These are phyloP conservation scores for Starmerella potacharoeniae DNA, from an alignment of 805 yeast genomes.

Conservation along the genomic window DNA sequence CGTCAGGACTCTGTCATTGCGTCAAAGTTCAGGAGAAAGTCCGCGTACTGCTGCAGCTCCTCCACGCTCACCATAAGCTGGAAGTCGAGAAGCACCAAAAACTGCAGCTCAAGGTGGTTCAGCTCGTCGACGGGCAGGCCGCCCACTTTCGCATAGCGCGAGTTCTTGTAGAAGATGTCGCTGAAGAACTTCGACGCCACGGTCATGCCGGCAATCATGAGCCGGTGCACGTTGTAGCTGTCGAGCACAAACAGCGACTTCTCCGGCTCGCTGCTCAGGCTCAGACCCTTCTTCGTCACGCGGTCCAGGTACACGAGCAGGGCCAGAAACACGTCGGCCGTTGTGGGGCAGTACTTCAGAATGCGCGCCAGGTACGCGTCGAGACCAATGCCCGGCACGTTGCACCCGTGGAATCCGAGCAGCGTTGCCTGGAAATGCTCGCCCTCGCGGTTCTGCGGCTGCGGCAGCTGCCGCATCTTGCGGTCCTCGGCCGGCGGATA, in stretches of 20 bases:
- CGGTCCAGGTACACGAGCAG: constrained; percentile 88
- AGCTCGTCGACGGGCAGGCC: constrained; percentile 54
- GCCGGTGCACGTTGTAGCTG: constrained; percentile 85
- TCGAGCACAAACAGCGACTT: constrained; percentile 72
- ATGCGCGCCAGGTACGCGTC: constrained; percentile 84
- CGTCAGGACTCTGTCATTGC: background rate
- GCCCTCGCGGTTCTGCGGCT: constrained; percentile 24
- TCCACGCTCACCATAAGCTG: constrained; percentile 77
- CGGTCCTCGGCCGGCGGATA: constrained; percentile 45
- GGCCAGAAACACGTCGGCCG: constrained; percentile 88
- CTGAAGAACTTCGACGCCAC: constrained; percentile 69
- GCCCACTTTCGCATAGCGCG: constrained; percentile 92
- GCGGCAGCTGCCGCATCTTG: constrained; percentile 17
- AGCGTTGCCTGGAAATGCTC: constrained; percentile 31
- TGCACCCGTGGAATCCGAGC: constrained; percentile 88
- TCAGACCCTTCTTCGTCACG: constrained; percentile 60
- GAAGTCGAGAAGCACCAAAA: constrained; percentile 73
- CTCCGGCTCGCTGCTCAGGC: constrained; percentile 8
- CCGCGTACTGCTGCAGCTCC: constrained; percentile 85
- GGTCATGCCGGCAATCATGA: constrained; percentile 88
- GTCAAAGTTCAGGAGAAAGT: constrained; percentile 53
- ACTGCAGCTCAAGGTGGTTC: constrained; percentile 84
- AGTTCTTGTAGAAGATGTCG: constrained; percentile 86
- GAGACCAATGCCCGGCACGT: constrained; percentile 87
- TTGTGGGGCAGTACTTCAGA: constrained; percentile 94